Evolutionary conservation across 768 basidiomycete species (phyloP), one percentile per base, ranked within the genome.

Genomic region (Hygrophorus russula): DNA sequence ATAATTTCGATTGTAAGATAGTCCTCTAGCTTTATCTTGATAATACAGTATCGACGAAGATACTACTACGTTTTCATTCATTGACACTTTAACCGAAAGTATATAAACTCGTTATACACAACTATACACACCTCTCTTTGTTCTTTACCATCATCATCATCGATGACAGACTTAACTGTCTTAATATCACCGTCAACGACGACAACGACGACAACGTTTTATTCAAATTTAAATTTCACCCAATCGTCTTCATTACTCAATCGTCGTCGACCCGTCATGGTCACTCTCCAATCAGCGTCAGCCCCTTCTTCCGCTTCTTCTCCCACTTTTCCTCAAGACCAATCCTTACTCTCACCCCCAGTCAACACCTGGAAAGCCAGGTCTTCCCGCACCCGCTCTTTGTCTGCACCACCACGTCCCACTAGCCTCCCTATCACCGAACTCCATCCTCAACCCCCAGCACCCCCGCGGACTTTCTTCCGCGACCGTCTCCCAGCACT

Each of bases 121-220:
- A n/a, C n/a, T n/a, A n/a, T n/a, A n/a, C n/a, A n/a, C n/a, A 24
- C 24, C 24, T 3, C 24, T 24, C 24, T 42, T 42, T 12, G 37
- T 15, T 12, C 12, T 14, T 39, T 45, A 14, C 36, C 24, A 7
- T 9, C 24, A 24, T 3, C 24, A 3, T 3, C 24, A 24, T 40
- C 15, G 9, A 73, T 73, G 71, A 63, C 72, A 3, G 73, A 74
- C 55, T 63, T 74, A 14, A 74, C 72, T 1, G 70, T 73, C 20
- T 65, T 76, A 36, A 60, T 72, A 33, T 66, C 69, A n/a, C 69
- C 71, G n/a, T n/a, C n/a, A n/a, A n/a, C n/a, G n/a, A n/a, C n/a
- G n/a, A n/a, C n/a, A n/a, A n/a, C n/a, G n/a, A n/a, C n/a, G 2
- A 63, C 64, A 14, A 67, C 69, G 27, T 56, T 71, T 37, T 63